Conservation (phyloP, 2,329 filamentous ascomycete genomes). For the Sphaerostilbella broomeana region DNA sequence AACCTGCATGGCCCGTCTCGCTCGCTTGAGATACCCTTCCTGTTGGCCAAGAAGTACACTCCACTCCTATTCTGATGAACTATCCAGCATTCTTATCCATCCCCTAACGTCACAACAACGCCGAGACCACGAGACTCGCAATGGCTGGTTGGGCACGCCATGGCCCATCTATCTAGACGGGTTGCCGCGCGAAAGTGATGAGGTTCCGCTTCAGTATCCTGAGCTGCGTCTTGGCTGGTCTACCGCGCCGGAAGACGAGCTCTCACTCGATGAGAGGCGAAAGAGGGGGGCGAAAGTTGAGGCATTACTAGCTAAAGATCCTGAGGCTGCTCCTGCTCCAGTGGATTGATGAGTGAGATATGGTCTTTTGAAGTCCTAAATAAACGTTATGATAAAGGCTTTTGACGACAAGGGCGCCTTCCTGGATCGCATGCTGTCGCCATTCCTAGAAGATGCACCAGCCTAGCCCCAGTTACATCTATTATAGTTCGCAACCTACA, state of each 20-base stretch:
- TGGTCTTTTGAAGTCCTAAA: too few species aligned
- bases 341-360: constrained; percentile 14
- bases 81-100: constrained; percentile 24
- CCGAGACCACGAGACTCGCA: constrained; percentile 26
- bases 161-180: constrained; percentile 29
- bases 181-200: constrained; percentile 20
- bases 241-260: constrained; percentile 20
- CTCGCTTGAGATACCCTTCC: neutral
- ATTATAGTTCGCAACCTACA: too few species aligned
- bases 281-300: constrained; percentile 24
- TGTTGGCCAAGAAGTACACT: neutral
- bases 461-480: too few species aligned
- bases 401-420: too few species aligned
- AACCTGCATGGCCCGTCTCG: neutral
- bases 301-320: constrained; percentile 22
- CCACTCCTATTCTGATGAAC: neutral
- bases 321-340: constrained; percentile 27
- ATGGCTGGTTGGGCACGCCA: constrained; percentile 28
- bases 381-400: too few species aligned
- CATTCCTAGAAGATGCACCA: too few species aligned
- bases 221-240: constrained; percentile 27
- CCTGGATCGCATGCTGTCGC: too few species aligned
- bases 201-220: constrained; percentile 27
- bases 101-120: constrained; percentile 26
- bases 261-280: constrained; percentile 26